These are phyloP conservation scores for Citrus cavaleriei DNA, from an alignment of 345 rosid genomes.

Conservation along the genomic window DNA sequence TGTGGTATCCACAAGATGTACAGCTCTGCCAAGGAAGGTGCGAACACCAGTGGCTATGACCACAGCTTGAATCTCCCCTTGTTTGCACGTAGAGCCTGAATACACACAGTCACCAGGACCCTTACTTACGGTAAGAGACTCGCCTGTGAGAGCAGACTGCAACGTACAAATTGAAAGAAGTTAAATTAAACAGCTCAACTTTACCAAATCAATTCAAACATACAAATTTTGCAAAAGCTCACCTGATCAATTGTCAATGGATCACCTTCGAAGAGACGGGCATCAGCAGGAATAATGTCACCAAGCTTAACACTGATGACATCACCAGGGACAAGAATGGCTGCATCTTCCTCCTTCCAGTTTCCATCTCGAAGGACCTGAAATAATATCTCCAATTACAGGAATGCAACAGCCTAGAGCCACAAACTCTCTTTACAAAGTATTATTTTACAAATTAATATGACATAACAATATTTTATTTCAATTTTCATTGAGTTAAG, in stretches of 20 bases:
- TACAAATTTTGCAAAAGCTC: conserved; percentile 1
- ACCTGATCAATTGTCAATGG: conserved; percentile 69
- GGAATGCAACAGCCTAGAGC: no score
- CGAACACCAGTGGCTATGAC: conserved; percentile 90
- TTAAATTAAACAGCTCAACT: not conserved
- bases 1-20: conserved; percentile 79
- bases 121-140: conserved; percentile 88
- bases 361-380: conserved; percentile 59
- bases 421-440: no score
- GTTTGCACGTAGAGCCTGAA: conserved; percentile 93
- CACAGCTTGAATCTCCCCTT: conserved; percentile 85
- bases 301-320: conserved; percentile 64
- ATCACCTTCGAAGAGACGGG: conserved; percentile 68
- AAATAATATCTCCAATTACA: not conserved
- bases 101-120: conserved; percentile 78
- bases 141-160: conserved; percentile 83
- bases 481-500: no score
- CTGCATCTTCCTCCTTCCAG: conserved; percentile 62
- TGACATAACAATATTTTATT: no score
- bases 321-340: conserved; percentile 68
- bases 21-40: conserved; percentile 91
- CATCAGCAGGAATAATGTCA: conserved; percentile 69
- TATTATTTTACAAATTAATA: no score
- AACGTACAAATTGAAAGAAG: not conserved
- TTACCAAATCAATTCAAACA: not conserved